Evolutionary conservation across 495 filamentous ascomycete genomes (phyloP), one percentile per base, ranked within the genome.

Genomic region (Bryoglossum gracile): DNA sequence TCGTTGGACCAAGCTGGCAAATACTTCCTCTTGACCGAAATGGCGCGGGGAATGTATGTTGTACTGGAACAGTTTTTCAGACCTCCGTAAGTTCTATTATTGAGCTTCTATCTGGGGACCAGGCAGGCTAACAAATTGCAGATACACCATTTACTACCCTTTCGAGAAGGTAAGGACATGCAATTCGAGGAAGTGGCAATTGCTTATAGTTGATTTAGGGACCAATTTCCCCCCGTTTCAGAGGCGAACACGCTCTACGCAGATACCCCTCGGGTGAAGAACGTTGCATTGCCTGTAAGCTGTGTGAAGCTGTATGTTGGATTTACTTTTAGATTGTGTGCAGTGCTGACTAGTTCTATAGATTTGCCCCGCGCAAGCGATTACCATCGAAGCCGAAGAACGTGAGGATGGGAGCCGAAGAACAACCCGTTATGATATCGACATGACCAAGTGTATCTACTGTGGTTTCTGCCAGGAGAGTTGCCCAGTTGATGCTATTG

Each of bases 401-500:
- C 89, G 92, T 68, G 86, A 83, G 61, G 92, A 98, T 61, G 92
- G 92, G 36, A 92, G 86, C 58, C 78, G 92, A 62, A 79, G 92
- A 60, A 98, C 92, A 39, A 95, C 91, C 43, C 81, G 90, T 63
- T 98, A 98, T 70, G 92, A 98, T 71, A 95, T 98, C 66, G 92
- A 98, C 75, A 98, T 98, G 92, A 97, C 92, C 63, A 98, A 98
- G 75, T 98, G 92, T 70, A 98, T 98, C 65, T 98, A 97, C 77
- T 98, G 92, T 65, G 92, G 92, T 11, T 94, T 94, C 75, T 98
- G 92, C 77, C 92, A 98, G 71, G 92, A 98, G 75, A 94, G 87
- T 55, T 98, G 92, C 70, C 92, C 92, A 23, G 92, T 97, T 24
- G 92, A 98, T 68, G 92, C 92, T 28, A 97, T 98, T 65, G 92